Base-by-base conservation (phyloP, 257 asterid genomes). In the Solanum paucissectum region DNA sequence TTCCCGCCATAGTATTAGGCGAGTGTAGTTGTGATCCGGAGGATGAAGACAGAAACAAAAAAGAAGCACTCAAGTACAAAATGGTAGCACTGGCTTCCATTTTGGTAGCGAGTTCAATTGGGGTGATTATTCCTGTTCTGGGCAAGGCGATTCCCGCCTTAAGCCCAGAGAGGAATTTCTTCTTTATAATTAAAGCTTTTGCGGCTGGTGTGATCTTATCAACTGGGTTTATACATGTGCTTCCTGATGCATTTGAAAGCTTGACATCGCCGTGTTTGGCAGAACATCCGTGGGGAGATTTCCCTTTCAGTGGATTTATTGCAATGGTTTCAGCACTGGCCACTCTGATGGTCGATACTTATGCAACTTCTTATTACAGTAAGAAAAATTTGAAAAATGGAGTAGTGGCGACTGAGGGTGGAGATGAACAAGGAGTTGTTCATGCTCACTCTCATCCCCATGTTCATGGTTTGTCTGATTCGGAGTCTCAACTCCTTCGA, bases 191-290 rank as follows among this genome's bases (percentile, higher is more conserved):
- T 29, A 88, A 90, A 68, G 90, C 90, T 6, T 85, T 88, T 25
- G 90, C 92, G 0, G 92, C 90, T 2, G 92, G 92, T 1, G 90
- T 90, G 4, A 89, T 89, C 5, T 5, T 89, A 20, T 49, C 90
- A 2, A 89, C 91, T 2, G 91, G 90, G 2, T 82, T 88, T 69
- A 89, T 90, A 29, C 92, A 90, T 20, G 38, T 90, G 0, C 85
- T 90, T 1, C 90, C 92, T 1, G 92, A 88, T 34, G 92, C 92
- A 7, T 88, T 81, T 4, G 82, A 60, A 18, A 88, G 52, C 38
- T 58, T 90, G 2, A 73, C 90, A 21, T 72, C 72, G 0, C 90
- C 90, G 3, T 84, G 72, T 38, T 42, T 90, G 60, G 64, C 76
- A 7, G 75, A 86, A 1, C 60, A 74, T 9, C 89, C 92, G 1